phyloP scores from a whole-genome alignment of 306 rosid genomes.

The Dalbergia oliveri region DNA sequence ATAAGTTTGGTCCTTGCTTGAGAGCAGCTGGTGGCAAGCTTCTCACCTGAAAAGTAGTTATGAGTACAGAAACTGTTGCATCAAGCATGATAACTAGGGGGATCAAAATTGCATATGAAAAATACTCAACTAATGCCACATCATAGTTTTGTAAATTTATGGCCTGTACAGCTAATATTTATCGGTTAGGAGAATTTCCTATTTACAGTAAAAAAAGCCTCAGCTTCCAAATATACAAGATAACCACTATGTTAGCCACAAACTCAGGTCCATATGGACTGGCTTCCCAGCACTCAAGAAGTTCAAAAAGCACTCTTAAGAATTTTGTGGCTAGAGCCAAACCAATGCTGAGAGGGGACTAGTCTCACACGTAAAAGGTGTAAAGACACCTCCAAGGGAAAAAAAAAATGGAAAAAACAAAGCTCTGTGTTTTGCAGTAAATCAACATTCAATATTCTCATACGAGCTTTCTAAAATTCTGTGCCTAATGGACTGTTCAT shows the following conservation, averaged over 20 bases:
- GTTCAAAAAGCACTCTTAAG: too few species aligned
- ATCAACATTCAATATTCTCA: slow-evolving; percentile 17
- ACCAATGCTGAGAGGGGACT: too few species aligned
- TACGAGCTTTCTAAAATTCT: not conserved
- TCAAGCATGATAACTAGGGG: not conserved
- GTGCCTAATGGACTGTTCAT: not conserved
- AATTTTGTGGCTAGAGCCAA: too few species aligned
- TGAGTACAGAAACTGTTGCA: not conserved
- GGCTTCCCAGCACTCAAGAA: too few species aligned
- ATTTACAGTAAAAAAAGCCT: not conserved
- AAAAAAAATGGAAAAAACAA: not conserved
- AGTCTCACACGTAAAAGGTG: too few species aligned
- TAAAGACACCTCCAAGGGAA: too few species aligned
- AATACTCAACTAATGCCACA: not conserved
- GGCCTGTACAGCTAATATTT: not conserved
- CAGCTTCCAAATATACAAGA: not conserved
- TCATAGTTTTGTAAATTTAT: not conserved
- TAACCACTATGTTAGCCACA: too few species aligned
- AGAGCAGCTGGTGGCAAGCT: slow-evolving; percentile 75
- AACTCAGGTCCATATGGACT: too few species aligned
- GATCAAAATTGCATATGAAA: not conserved
- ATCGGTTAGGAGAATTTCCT: not conserved
- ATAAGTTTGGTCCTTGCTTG: slow-evolving; percentile 67
- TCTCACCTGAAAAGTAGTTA: slow-evolving; percentile 57
- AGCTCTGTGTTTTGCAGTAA: not conserved